Evolutionary conservation across 73 alveolate species (phyloP), one percentile per base, ranked within the genome.

Genomic region (Paramecium bursaria): DNA sequence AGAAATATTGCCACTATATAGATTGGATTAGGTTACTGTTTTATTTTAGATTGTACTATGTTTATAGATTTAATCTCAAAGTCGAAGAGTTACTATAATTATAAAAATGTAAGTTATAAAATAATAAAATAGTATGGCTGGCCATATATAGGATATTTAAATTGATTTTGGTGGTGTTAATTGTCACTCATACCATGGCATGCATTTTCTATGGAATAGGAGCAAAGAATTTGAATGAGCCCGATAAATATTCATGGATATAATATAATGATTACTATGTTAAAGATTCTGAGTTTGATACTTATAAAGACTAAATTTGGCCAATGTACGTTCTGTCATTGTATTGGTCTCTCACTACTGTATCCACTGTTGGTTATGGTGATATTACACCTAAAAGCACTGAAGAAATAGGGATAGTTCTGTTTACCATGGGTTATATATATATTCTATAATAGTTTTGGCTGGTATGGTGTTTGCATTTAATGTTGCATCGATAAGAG

Each of bases 391-490:
- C 82, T 19, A 67, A 67, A 13, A 67, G 44, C 21, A 27, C 17
- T 21, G 33, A 67, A 2, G 82, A 67, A 67, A 67, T 67, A n/a
- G 53, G 53, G 3, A 67, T 67, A 4, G 35, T 57, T 5, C 13
- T 67, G 1, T 21, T 67, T 14, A 67, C 82, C 1, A 67, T 67
- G 82, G 33, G 76, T 57, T 30, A 27, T 13, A 1, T 0, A 30
- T 51, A 0, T 25, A 5, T 27, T 7, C 17, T 4, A 27, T 23
- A 26, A 30, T 57, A 57, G 82, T 67, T 33, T 39, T 67, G 19
- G 82, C 82, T 33, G 82, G 82, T 25, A 67, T 67, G 82, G 55
- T 67, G 1, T 67, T 67, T 35, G 82, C 82, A 67, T 67, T 67
- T 21, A 67, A 67, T 67, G 82, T 67, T 25, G 53, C 82, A 15